Percentiles rank a stretch among this genome's conserved stretches.
These are phyloP conservation scores for Gossypium herbaceum DNA, from an alignment of 345 rosid species.

Conservation along the genomic window DNA sequence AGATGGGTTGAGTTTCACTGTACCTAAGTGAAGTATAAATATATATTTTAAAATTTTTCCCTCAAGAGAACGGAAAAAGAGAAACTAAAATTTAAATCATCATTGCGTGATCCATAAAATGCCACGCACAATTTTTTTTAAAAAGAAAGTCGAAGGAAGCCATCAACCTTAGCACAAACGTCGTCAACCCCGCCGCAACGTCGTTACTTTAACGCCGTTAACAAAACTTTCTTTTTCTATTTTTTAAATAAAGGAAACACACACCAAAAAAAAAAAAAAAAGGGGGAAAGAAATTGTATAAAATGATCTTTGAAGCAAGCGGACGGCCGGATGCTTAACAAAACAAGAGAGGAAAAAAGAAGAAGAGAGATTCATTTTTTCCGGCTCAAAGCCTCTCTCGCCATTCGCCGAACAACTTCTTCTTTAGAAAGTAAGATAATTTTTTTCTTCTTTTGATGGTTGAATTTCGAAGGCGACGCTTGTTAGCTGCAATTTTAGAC, in stretches of 20 bases:
- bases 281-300: slow-evolving; percentile 27
- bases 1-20: too few species aligned
- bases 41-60: too few species aligned
- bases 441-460: background rate
- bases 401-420: slow-evolving; percentile 21
- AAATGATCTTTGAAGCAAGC: slow-evolving; percentile 31
- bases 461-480: slow-evolving; percentile 29
- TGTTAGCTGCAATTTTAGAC: slow-evolving; percentile 19
- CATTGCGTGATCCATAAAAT: slow-evolving; percentile 24
- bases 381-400: slow-evolving; percentile 10
- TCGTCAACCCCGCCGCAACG: slow-evolving; percentile 48
- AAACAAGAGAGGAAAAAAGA: slow-evolving; percentile 3
- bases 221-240: background rate
- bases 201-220: slow-evolving; percentile 42
- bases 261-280: background rate
- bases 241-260: too few species aligned
- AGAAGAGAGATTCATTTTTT: slow-evolving; percentile 13
- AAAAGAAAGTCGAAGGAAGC: background rate
- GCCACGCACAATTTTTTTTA: background rate
- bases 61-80: too few species aligned
- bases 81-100: slow-evolving; percentile 8
- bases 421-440: background rate
- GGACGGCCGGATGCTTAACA: slow-evolving; percentile 4
- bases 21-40: too few species aligned
- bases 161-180: slow-evolving; percentile 23